Evolutionary conservation across 805 yeast species (phyloP).

Genomic region (Barnettozyma pratensis): DNA sequence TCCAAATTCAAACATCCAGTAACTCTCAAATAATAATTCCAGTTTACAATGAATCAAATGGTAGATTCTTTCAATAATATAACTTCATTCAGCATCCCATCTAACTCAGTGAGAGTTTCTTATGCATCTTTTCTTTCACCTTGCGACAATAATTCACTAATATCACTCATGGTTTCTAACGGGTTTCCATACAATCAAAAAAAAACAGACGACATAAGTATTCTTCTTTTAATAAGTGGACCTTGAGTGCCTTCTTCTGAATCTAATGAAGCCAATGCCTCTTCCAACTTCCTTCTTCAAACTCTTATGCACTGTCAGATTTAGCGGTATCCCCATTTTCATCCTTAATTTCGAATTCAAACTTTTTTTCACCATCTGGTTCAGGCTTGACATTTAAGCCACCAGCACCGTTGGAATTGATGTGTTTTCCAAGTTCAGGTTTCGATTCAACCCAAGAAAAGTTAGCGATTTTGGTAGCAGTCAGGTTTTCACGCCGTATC

Average conservation of each 20-base stretch:
- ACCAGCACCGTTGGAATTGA: not conserved
- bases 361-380: conserved; percentile 2
- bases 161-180: no score
- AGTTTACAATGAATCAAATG: no score
- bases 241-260: conserved; percentile 52
- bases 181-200: no score
- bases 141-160: no score
- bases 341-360: conserved; percentile 20
- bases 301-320: conserved; percentile 17
- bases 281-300: conserved; percentile 37
- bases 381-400: conserved; percentile 3
- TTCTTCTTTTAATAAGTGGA: no score
- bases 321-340: conserved; percentile 17
- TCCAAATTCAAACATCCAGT: no score
- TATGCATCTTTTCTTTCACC: no score
- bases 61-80: no score
- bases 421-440: conserved; percentile 1
- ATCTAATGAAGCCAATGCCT: conserved; percentile 42
- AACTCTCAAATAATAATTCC: no score
- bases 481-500: conserved; percentile 73
- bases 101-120: no score
- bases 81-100: no score
- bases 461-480: conserved; percentile 59
- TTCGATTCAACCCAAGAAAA: conserved; percentile 53
- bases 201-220: no score